Evolutionary conservation across 2,329 filamentous ascomycete species (phyloP), one percentile per base, ranked within the genome.

Genomic region (Phialemonium atrogriseum): DNA sequence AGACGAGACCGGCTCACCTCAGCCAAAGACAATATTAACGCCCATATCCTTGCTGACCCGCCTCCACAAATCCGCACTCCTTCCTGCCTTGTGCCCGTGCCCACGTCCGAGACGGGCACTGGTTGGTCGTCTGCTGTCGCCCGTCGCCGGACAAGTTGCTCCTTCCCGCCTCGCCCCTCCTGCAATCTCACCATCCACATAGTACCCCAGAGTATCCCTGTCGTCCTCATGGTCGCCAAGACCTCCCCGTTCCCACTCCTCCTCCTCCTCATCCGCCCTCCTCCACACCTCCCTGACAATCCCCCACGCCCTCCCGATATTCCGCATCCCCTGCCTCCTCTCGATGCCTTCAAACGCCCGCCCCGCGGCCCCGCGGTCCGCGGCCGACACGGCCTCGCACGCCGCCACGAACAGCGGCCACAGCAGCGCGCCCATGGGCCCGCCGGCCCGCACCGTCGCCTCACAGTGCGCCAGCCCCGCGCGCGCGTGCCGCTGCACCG

Each of bases 371-470:
- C 56, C 58, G 11, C 74, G 57, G 46, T 80, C 74, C 7, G 55
- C 57, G 2, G 50, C 43, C 11, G 49, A 58, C 7, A 60, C 54
- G 1, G 74, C 75, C 48, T 80, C 76, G 45, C 74, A 78, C 2
- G 72, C 66, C 2, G 73, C 70, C 8, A 76, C 73, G 43, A 80
- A 80, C 3, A 80, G 55, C 1, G 76, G 76, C 73, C 75, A 80
- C 3, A 80, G 59, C 21, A 80, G 55, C 3, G 76, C 76, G 2
- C 70, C 66, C 70, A 79, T 77, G 1, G 76, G 76, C 1, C 76
- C 74, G 26, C 58, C 57, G 36, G 70, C 67, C 14, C 54, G 57
- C 17, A 74, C 72, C 0, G 72, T 75, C 18, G 62, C 63, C 5
- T 66, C 58, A 44, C 73, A 78, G 38, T 76, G 70, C 10, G 52